Evolutionary conservation across 2,329 filamentous ascomycete genomes (phyloP).

Genomic region (Ascochyta fabae): DNA sequence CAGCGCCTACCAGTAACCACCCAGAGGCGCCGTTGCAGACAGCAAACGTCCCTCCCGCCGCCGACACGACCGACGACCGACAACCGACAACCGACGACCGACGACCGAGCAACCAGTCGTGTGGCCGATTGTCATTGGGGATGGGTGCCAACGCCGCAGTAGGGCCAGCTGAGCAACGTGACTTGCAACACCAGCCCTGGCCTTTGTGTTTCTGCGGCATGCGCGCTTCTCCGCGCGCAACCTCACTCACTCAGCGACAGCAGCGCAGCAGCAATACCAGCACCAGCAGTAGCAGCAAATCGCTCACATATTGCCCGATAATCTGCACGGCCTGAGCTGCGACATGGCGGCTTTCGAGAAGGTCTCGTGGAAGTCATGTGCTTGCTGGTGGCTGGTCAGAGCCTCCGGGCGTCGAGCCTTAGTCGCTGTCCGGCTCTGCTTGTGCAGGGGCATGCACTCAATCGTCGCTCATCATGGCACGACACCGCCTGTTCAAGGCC

Average conservation of each 20-base stretch:
- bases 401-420: conserved; percentile 7
- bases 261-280: conserved; percentile 9
- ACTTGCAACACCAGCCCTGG: conserved; percentile 31
- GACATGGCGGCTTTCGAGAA: conserved; percentile 41
- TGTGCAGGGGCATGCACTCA: conserved; percentile 4
- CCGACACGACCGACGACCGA: background rate
- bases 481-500: conserved; percentile 14
- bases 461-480: conserved; percentile 10
- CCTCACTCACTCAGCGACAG: conserved; percentile 8
- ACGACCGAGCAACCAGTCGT: background rate
- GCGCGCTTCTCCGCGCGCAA: conserved; percentile 31
- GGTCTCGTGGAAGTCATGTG: conserved; percentile 40
- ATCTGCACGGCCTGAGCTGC: conserved; percentile 28
- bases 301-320: conserved; percentile 28
- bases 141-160: conserved; percentile 7
- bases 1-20: conserved; percentile 4
- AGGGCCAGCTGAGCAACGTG: conserved; percentile 23
- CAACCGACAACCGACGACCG: too few species aligned
- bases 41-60: conserved; percentile 32
- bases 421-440: conserved; percentile 1
- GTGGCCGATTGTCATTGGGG: background rate
- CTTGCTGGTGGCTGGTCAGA: conserved; percentile 27
- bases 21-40: conserved; percentile 25
- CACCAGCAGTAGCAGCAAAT: conserved; percentile 19
- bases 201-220: conserved; percentile 12